phyloP scores from a whole-genome alignment of 208 protist species.

The Acanthamoeba triangularis region DNA sequence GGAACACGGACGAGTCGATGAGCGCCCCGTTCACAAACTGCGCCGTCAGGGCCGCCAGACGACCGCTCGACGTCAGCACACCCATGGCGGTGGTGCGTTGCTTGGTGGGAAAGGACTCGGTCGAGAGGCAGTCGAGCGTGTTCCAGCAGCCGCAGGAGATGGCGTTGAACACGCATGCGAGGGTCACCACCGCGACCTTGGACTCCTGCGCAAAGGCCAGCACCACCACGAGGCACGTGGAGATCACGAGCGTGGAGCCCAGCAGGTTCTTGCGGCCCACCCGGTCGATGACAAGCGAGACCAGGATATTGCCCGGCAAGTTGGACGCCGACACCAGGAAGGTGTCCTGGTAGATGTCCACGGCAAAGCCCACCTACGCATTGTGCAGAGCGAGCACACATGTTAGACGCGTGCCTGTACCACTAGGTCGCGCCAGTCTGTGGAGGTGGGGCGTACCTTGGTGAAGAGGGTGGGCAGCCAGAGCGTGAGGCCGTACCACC shows the following conservation, averaged over 20 bases:
- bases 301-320: slow-evolving; percentile 72
- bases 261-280: slow-evolving; percentile 78
- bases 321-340: slow-evolving; percentile 61
- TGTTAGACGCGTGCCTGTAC: neutral
- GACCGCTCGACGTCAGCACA: slow-evolving; percentile 51
- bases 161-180: slow-evolving; percentile 79
- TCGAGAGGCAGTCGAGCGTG: slow-evolving; percentile 76
- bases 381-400: no score
- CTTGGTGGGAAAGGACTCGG: slow-evolving; percentile 80
- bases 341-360: slow-evolving; percentile 74
- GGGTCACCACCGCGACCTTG: neutral
- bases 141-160: slow-evolving; percentile 80
- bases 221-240: slow-evolving; percentile 1
- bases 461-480: slow-evolving; percentile 80
- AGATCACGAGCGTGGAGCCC: neutral
- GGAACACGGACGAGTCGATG: slow-evolving; percentile 39
- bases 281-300: slow-evolving; percentile 74
- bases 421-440: neutral
- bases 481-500: slow-evolving; percentile 81
- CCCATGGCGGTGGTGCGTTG: slow-evolving; percentile 76
- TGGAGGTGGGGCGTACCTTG: neutral
- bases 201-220: slow-evolving; percentile 53
- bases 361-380: neutral
- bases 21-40: slow-evolving; percentile 68
- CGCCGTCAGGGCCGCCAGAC: slow-evolving; percentile 32